Evolutionary conservation across 768 basidiomycete species (phyloP).

Genomic region (Hericium rajendrae): DNA sequence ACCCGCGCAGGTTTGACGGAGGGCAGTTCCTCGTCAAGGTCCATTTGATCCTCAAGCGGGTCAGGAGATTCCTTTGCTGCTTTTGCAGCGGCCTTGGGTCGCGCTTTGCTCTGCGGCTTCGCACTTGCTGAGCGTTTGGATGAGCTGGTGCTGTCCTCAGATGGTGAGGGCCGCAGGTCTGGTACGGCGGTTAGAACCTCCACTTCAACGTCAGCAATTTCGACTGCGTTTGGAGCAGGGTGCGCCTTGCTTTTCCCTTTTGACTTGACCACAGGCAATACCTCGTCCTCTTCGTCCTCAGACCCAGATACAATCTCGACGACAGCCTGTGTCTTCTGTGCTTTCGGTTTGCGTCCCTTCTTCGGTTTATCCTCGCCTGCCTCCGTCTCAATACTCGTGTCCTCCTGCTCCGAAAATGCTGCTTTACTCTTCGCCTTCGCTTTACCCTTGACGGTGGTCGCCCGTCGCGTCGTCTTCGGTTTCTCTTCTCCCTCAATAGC

Average conservation of each 20-base stretch:
- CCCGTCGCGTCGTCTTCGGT: neutral
- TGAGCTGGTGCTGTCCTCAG: too few species aligned
- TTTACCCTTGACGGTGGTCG: neutral
- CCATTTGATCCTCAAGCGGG: neutral
- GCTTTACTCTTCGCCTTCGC: neutral
- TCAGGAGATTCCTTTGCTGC: neutral
- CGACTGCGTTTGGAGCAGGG: constrained; percentile 6
- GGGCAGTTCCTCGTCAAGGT: neutral
- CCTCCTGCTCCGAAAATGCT: neutral
- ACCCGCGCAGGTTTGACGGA: neutral
- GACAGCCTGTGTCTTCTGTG: neutral
- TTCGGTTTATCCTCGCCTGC: neutral
- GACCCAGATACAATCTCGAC: neutral
- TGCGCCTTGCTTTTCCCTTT: constrained; percentile 8
- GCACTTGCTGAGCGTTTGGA: too few species aligned
- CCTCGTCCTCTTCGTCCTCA: neutral
- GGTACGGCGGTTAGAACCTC: too few species aligned
- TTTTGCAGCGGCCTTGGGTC: neutral
- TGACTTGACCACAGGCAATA: neutral
- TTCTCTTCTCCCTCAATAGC: neutral
- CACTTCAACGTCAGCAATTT: neutral
- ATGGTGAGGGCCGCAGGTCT: too few species aligned
- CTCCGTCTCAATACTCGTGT: neutral
- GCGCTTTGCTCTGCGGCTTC: neutral
- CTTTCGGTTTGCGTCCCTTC: neutral